A percentile compares a stretch with the other conserved stretches of the same genome.
These are phyloP conservation scores for Candida saitoana DNA, from an alignment of 805 yeast genomes.

Conservation along the genomic window DNA sequence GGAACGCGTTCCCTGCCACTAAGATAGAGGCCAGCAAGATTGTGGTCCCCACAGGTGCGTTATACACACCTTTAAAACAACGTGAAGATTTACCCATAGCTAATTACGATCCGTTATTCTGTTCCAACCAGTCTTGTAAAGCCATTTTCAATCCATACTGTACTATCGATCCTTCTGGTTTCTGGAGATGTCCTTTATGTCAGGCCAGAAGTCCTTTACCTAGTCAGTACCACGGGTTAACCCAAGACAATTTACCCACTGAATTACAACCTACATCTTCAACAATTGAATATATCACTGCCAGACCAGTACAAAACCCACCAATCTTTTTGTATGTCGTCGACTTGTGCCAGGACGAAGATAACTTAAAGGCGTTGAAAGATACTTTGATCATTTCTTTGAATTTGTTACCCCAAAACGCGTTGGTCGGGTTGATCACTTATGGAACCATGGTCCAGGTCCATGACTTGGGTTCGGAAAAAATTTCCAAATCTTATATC, in stretches of 20 bases:
- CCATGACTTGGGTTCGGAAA: constrained; percentile 68
- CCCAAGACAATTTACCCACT: constrained; percentile 73
- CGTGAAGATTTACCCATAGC: constrained; percentile 66
- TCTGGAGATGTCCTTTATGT: constrained; percentile 89
- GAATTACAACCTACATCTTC: constrained; percentile 68
- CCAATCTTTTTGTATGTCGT: constrained; percentile 84
- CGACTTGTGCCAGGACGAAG: constrained; percentile 87
- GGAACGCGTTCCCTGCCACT: constrained; percentile 82
- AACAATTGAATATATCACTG: constrained; percentile 80
- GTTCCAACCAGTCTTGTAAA: constrained; percentile 71
- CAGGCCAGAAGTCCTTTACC: constrained; percentile 75
- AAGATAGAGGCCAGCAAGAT: constrained; percentile 85
- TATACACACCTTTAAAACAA: constrained; percentile 89
- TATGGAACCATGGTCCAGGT: constrained; percentile 88
- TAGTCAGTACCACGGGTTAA: constrained; percentile 70
- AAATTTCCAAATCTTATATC: constrained; percentile 69
- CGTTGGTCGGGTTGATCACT: constrained; percentile 82
- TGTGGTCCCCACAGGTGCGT: constrained; percentile 90
- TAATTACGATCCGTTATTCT: constrained; percentile 39
- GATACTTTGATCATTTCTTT: constrained; percentile 74
- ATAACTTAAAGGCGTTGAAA: constrained; percentile 77
- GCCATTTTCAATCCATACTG: constrained; percentile 86
- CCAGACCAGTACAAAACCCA: constrained; percentile 76
- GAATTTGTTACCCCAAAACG: constrained; percentile 81
- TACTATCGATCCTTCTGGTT: constrained; percentile 69